Evolutionary conservation across 2,329 filamentous ascomycete genomes (phyloP), one percentile per base, ranked within the genome.

Genomic region (Botrytis aclada): DNA sequence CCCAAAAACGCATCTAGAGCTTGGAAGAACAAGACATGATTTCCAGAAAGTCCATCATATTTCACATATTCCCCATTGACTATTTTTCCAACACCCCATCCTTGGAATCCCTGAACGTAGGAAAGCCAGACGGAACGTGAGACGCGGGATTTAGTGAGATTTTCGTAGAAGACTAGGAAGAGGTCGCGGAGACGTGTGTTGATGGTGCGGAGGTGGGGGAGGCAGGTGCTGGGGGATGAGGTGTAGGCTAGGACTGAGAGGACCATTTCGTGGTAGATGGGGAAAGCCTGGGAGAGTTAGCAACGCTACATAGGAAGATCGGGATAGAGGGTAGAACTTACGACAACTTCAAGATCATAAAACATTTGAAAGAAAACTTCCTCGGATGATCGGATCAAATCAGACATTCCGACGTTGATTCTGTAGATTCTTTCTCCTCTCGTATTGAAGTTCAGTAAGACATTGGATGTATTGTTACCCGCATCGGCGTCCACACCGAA

Each of bases 301-400:
- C 20, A 37, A 1, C 29, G 7, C 20, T 25, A 47, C 8, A 10
- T 34, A 3, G 16, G 7, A 18, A 54, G 10, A 41, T 54, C 14
- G 4, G 16, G 2, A 16, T 8, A 10, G 29, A n/a, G 5, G 0
- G 12, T 20, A n/a, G 10, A 4, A 41, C 70, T 45, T 67, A 61
- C 70, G 18, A 60, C 62, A n/a, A 72, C 62, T 72, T 72, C 70
- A 29, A 67, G 47, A 22, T 72, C 70, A 54, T 72, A 67, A 16
- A 67, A 72, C 70, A 72, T 72, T 34, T 60, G 70, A 25, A 67
- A 72, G 25, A 72, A 72, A 7, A 72, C 62, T 45, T 72, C 70
- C 16, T 72, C 62, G 2, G 70, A 72, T 67, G 70, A 67, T 60
- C 4, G 54, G 8, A 72, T 72, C 22, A 61, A n/a, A 29, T 72